These are phyloP conservation scores for Eucalyptus tenuipes DNA, from an alignment of 345 rosid species.

Conservation along the genomic window DNA sequence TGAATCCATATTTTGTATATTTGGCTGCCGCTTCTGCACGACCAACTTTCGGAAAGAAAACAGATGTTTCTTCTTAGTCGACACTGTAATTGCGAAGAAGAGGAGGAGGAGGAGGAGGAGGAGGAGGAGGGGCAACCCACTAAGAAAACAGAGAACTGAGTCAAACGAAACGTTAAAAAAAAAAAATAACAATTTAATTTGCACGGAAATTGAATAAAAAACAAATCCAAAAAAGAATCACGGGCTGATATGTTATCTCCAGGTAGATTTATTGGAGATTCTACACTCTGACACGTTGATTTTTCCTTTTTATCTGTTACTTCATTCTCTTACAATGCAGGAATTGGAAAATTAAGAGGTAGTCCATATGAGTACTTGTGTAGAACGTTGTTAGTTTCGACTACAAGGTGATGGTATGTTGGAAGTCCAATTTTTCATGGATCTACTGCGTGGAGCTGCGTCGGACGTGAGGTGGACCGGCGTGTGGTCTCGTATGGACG, in stretches of 20 bases:
- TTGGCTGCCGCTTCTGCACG: neutral
- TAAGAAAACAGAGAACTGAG: neutral
- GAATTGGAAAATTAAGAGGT: no score
- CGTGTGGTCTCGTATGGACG: neutral
- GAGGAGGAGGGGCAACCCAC: no score
- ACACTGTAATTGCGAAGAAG: neutral
- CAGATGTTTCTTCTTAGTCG: neutral
- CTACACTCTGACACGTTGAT: no score
- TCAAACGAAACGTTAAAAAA: neutral
- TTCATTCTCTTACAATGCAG: no score
- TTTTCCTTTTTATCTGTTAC: no score
- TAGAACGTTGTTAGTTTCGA: neutral
- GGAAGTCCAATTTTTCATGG: neutral
- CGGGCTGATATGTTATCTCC: no score
- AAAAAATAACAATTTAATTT: neutral
- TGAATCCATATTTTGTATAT: neutral
- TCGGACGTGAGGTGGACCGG: neutral
- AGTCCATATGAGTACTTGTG: neutral
- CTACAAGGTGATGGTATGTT: neutral
- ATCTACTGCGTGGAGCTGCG: neutral
- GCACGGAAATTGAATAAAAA: neutral
- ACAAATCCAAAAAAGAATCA: no score
- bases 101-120: neutral
- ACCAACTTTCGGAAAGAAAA: neutral
- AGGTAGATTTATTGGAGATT: no score